Evolutionary conservation across 164 flowering plant species (phyloP), one percentile per base, ranked within the genome.

Genomic region (Magnolia officinalis): DNA sequence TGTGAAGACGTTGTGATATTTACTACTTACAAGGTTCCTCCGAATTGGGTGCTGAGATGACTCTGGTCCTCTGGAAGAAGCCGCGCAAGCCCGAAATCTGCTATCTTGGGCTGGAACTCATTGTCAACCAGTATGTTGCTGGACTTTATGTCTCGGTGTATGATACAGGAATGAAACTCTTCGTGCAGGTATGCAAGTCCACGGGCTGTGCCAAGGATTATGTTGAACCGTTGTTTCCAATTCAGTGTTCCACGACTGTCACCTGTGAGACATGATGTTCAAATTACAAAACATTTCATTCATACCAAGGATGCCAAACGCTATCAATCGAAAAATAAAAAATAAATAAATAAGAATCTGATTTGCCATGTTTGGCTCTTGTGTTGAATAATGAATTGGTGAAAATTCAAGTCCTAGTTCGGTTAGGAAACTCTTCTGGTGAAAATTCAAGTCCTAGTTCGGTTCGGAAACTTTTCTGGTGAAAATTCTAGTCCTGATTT

Each of bases 11-110:
- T 55, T 55, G 59, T 10, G 45, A 37, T 37, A 37, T 37, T 37
- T 55, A 55, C 1, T 6, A 81, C 89, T 86, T 78, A 90, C 94
- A 89, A 67, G 51, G 91, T 90, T 26, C 94, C 94, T 0, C 89
- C 91, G 77, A 90, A 85, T 83, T 74, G 83, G 72, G 91, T 88
- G 78, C 77, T 86, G 24, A 87, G 72, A 82, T 90, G 93, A 77
- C 82, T 86, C 66, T 80, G 82, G 81, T 84, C 83, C 74, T 83
- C 87, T 10, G 91, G 90, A n/a, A 87, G 81, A 75, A 87, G 87
- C 80, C 88, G 84, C 26, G 91, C 91, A 69, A 89, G 78, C 24
- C 90, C 94, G 64, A 89, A 89, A 78, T 90, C 94, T 0, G 90
- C 89, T 64, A 89, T 87, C 79, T 82, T 87, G 61, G 94, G 84